Conservation (phyloP, 108 stramenopile species). For the Asterionellopsis glacialis region DNA sequence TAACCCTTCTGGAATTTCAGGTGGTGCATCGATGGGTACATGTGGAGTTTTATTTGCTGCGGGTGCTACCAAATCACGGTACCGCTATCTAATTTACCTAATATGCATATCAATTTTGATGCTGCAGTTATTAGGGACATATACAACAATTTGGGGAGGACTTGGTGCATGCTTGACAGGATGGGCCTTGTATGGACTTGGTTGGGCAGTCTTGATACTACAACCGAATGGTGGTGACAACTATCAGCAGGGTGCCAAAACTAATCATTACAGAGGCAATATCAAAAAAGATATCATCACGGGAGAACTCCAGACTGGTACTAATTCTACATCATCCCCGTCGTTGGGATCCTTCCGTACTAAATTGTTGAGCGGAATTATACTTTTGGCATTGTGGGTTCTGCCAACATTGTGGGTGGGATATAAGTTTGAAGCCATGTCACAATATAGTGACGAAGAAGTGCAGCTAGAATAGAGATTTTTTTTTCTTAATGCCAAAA, state of each 20-base stretch:
- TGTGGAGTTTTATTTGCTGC: conserved; percentile 32
- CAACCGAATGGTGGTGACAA: neutral
- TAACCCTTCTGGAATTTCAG: conserved; percentile 8
- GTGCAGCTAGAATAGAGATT: too few relatives aligned
- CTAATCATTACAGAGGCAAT: too few relatives aligned
- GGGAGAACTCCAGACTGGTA: too few relatives aligned
- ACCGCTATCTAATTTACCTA: conserved; percentile 22
- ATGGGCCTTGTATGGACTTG: conserved; percentile 21
- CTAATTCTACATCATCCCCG: too few relatives aligned
- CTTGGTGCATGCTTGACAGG: conserved; percentile 28
- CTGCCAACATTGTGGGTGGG: conserved; percentile 16
- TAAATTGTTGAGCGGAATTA: conserved; percentile 6
- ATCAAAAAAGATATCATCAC: too few relatives aligned
- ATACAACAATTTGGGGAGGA: conserved; percentile 18
- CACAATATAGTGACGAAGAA: too few relatives aligned
- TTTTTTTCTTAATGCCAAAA: too few relatives aligned
- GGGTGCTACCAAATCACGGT: conserved; percentile 21
- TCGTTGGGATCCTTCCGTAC: too few relatives aligned
- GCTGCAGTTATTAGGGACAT: conserved; percentile 14
- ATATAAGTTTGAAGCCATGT: too few relatives aligned
- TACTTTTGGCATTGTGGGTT: conserved; percentile 18
- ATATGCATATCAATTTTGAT: conserved; percentile 21
- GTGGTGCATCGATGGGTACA: conserved; percentile 35
- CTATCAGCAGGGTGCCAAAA: neutral
- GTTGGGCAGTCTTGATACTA: neutral